Evolutionary conservation across 2,329 filamentous ascomycete genomes (phyloP).

Genomic region (Zelopaecilomyces penicillatus): DNA sequence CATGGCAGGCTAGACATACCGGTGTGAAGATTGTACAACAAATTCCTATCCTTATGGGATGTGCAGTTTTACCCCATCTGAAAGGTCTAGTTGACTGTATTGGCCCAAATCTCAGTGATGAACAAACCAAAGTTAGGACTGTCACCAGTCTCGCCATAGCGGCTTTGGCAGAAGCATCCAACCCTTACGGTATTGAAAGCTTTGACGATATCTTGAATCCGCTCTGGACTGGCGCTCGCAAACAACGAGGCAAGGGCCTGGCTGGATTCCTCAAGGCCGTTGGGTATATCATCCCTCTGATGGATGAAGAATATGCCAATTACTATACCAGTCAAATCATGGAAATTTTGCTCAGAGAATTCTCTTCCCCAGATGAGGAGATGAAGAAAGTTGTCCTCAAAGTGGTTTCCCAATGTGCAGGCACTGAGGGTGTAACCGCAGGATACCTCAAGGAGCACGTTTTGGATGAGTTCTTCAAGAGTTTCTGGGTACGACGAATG

Average conservation of each 20-base stretch:
- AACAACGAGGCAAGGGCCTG: conserved; percentile 92
- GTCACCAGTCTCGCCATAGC: conserved; percentile 93
- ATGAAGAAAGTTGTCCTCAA: conserved; percentile 99
- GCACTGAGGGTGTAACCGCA: conserved; percentile 89
- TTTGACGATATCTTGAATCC: conserved; percentile 98
- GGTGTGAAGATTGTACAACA: conserved; percentile 99
- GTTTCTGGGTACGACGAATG: conserved; percentile 97
- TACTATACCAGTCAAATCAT: conserved; percentile 99
- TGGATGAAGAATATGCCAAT: conserved; percentile 99
- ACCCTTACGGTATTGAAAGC: conserved; percentile 97
- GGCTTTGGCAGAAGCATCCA: conserved; percentile 88
- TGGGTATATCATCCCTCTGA: conserved; percentile 94
- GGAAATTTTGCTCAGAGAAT: conserved; percentile 94
- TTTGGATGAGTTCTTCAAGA: conserved; percentile 94
- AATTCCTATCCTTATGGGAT: conserved; percentile 97
- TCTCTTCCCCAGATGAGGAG: conserved; percentile 93
- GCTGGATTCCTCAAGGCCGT: conserved; percentile 96
- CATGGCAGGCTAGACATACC: conserved; percentile 95
- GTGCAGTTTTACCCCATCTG: conserved; percentile 87
- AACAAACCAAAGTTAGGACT: conserved; percentile 95
- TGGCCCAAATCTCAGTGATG: conserved; percentile 88
- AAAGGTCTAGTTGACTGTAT: conserved; percentile 97
- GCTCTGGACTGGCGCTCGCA: conserved; percentile 90
- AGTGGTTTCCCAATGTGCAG: conserved; percentile 91
- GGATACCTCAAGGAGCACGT: conserved; percentile 94